Base-by-base conservation (phyloP, 768 basidiomycete genomes). In the Myochromella boudieri region DNA sequence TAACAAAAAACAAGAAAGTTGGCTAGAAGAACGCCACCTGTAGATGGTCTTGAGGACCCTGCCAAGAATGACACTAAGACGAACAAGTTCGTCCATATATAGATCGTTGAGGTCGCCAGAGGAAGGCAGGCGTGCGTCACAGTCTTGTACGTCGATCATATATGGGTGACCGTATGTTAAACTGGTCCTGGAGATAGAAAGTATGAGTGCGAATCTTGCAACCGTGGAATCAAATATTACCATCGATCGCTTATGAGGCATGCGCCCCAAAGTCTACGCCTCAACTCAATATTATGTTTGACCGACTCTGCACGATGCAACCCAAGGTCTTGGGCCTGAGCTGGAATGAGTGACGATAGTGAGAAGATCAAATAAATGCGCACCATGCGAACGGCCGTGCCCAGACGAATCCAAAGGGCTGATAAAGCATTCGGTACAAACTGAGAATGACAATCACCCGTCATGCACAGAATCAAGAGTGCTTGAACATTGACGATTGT, bases 111-210 rank as follows among this genome's bases (percentile, higher is more conserved):
- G 76, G 58, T 92, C 86, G 34, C 91, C 93, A 2, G 90, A 91
- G 7, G 91, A 91, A 1, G 95, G 95, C 26, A 97, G 73, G 44
- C 94, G 85, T 3, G 91, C 88, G 66, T 99, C 95, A 65, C 97
- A 99, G 65, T 99, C 97, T 55, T 88, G 84, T 2, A 98, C 82
- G 64, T 97, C 95, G 52, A 99, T 95, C 87, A 95, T 91, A 63
- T 85, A 88, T 2, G 95, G 95, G 55, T 93, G 90, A 0, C 95
- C 95, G 57, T 93, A 91, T 18, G 91, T 85, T 28, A 94, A 72
- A 60, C 89, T 91, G 44, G 85, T 80, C 91, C 90, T 91, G 59
- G 14, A 42, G 46, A 37, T 25, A 36, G 5, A 34, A 14, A 34
- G 27, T 3, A 49, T 28, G 8, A 37, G 25, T 20, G 22, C 41